phyloP scores from a whole-genome alignment of 148 eudicot genomes.

The Arctostaphylos glauca region DNA sequence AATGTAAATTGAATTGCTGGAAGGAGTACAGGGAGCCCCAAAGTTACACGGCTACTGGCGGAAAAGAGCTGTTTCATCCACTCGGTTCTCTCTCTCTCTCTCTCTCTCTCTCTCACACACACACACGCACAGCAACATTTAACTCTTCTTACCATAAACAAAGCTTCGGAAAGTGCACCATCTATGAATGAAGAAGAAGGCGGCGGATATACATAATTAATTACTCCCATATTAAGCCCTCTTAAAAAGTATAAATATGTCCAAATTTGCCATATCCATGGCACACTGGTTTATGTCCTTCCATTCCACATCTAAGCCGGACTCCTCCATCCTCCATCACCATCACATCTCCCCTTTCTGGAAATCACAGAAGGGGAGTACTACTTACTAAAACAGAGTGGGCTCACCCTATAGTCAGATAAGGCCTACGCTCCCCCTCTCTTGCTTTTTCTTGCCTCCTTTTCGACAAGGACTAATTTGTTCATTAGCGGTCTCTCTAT shows the following conservation, averaged over 20 bases:
- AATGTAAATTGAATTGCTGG: neutral
- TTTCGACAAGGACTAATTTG: constrained; percentile 13
- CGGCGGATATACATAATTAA: neutral
- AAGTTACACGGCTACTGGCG: neutral
- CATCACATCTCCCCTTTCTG: too few relatives aligned
- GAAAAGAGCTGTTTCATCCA: neutral
- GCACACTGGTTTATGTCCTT: constrained; percentile 7
- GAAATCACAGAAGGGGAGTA: neutral
- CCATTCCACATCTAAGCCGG: neutral
- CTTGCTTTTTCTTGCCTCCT: neutral
- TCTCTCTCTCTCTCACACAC: neutral
- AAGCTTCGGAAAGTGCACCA: constrained; percentile 22
- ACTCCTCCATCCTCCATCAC: neutral
- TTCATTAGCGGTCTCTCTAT: constrained; percentile 12
- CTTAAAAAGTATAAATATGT: neutral
- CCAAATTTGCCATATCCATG: neutral
- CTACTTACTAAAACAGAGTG: neutral
- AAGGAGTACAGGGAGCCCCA: neutral
- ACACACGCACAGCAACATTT: neutral
- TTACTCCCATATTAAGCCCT: neutral
- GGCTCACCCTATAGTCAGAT: neutral
- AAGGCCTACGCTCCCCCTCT: neutral
- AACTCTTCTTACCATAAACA: neutral
- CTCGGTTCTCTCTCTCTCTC: neutral
- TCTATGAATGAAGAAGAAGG: constrained; percentile 6